These are phyloP conservation scores for Cyclanthera cordifolia DNA, from an alignment of 306 rosid species.

Conservation along the genomic window DNA sequence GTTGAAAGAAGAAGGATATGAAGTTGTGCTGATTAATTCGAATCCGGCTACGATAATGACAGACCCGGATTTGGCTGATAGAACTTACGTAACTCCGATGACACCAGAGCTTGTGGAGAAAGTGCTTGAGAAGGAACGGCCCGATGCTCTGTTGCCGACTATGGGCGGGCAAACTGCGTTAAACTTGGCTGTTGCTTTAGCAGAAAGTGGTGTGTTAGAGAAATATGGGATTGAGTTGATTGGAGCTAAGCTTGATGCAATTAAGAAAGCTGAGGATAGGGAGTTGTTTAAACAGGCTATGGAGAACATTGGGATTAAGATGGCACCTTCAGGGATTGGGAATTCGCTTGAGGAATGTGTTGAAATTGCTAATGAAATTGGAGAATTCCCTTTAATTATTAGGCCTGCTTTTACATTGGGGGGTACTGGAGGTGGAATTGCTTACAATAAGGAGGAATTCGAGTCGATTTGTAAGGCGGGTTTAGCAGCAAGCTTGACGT, in stretches of 20 bases:
- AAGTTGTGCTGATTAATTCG: constrained; percentile 72
- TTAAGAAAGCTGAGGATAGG: constrained; percentile 82
- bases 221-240: constrained; percentile 68
- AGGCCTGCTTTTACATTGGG: constrained; percentile 82
- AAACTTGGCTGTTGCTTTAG: constrained; percentile 66
- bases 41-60: constrained; percentile 98
- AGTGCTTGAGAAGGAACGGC: constrained; percentile 71
- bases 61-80: constrained; percentile 75
- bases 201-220: constrained; percentile 65
- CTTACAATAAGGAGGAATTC: constrained; percentile 72
- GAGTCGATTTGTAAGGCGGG: constrained; percentile 81
- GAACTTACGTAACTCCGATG: constrained; percentile 84
- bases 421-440: constrained; percentile 94
- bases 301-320: constrained; percentile 71
- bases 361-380: constrained; percentile 42
- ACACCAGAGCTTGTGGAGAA: constrained; percentile 82
- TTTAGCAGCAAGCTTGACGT: constrained; percentile 66
- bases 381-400: constrained; percentile 69
- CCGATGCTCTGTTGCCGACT: constrained; percentile 78
- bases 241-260: constrained; percentile 89
- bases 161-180: constrained; percentile 98
- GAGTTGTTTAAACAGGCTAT: constrained; percentile 83
- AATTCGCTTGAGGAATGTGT: constrained; percentile 50
- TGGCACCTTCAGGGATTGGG: constrained; percentile 74
- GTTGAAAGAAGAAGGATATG: constrained; percentile 72